These are phyloP conservation scores for Annona cherimola DNA, from an alignment of 164 flowering plant genomes.

Conservation along the genomic window DNA sequence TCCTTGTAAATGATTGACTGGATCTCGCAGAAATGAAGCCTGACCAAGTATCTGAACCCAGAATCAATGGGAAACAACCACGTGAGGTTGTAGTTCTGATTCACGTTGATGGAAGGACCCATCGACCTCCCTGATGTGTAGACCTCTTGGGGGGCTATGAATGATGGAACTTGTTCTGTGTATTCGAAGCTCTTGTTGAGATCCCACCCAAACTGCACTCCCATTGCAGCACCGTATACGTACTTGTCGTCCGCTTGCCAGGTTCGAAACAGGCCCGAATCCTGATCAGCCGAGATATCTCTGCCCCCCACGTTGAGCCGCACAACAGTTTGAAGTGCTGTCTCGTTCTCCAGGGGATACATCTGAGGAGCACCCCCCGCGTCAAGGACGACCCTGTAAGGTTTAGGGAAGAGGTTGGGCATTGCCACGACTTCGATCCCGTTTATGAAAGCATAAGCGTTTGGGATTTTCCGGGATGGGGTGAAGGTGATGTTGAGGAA, in stretches of 20 bases:
- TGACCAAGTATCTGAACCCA: constrained; percentile 64
- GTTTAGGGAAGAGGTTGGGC: constrained; percentile 58
- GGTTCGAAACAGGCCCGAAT: constrained; percentile 25
- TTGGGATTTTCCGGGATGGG: constrained; percentile 29
- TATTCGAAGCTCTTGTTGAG: not conserved
- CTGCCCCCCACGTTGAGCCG: constrained; percentile 86
- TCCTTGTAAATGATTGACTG: constrained; percentile 19
- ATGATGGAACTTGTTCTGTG: not conserved
- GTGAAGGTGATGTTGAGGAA: constrained; percentile 34
- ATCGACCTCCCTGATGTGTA: not conserved
- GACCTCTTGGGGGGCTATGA: constrained; percentile 2
- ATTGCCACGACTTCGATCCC: constrained; percentile 86
- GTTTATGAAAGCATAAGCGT: constrained; percentile 74
- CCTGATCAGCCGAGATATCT: constrained; percentile 20
- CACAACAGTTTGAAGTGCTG: constrained; percentile 63
- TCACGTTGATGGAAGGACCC: not conserved
- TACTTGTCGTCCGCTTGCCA: constrained; percentile 56
- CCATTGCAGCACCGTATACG: constrained; percentile 23
- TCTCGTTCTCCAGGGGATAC: constrained; percentile 39
- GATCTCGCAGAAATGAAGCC: constrained; percentile 93
- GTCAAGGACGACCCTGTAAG: constrained; percentile 19
- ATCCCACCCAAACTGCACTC: constrained; percentile 7
- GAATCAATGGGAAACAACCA: constrained; percentile 69
- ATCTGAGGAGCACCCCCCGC: constrained; percentile 21
- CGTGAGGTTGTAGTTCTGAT: constrained; percentile 29